Percentiles rank a stretch among this genome's conserved stretches.
phyloP scores from a whole-genome alignment of 768 basidiomycete species.

The Cantharellus anzutake region DNA sequence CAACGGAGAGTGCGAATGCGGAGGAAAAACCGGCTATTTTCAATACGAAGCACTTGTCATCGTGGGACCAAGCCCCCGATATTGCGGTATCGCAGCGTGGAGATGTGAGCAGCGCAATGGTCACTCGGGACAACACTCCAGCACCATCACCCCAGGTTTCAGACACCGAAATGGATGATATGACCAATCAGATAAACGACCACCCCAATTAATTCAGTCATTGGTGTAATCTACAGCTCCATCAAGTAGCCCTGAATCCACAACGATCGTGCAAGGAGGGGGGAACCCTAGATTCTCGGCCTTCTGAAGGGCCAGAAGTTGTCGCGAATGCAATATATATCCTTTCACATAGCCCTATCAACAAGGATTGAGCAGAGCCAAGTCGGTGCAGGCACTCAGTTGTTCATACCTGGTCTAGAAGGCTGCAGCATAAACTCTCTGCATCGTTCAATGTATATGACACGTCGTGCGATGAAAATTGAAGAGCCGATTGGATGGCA shows the following conservation, averaged over 20 bases:
- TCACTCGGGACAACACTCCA: too few species aligned
- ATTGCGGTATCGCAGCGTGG: too few species aligned
- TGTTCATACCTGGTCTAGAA: background rate
- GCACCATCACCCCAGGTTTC: background rate
- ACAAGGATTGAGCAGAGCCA: background rate
- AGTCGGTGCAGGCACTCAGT: background rate
- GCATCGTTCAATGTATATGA: background rate
- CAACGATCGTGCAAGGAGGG: background rate
- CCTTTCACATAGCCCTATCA: background rate
- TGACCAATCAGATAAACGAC: too few species aligned
- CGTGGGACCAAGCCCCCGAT: too few species aligned
- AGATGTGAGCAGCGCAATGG: too few species aligned
- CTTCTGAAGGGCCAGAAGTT: background rate
- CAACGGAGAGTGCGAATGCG: too few species aligned
- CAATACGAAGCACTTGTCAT: too few species aligned
- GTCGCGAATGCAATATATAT: background rate
- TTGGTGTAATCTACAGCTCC: background rate
- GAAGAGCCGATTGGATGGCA: background rate
- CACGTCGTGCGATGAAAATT: background rate
- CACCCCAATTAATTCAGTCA: too few species aligned
- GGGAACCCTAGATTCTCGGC: background rate
- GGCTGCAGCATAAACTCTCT: background rate
- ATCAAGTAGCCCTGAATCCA: background rate
- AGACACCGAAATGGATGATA: background rate
- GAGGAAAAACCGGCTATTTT: too few species aligned